Percentiles rank a stretch among this genome's conserved stretches.
Conservation (phyloP, 306 rosid species). For the Quercus suber region DNA sequence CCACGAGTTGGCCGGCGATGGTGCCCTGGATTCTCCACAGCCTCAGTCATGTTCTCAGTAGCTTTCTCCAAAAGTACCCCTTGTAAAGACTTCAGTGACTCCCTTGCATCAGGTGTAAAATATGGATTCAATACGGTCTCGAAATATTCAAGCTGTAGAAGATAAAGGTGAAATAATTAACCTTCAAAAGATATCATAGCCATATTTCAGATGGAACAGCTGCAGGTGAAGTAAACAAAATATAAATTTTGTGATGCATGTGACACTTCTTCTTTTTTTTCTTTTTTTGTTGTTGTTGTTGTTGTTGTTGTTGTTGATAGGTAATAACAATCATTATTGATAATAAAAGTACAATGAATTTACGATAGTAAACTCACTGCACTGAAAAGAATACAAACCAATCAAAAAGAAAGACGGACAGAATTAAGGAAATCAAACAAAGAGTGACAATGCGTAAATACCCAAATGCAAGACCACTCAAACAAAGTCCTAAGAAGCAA, state of each 20-base stretch:
- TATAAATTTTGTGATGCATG: background rate
- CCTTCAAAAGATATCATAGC: background rate
- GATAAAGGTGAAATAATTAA: constrained; percentile 29
- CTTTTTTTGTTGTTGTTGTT: too few relatives aligned
- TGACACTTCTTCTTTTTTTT: background rate
- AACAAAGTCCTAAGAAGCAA: too few relatives aligned
- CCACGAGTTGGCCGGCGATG: constrained; percentile 93
- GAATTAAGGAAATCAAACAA: too few relatives aligned
- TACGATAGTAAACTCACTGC: too few relatives aligned
- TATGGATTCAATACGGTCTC: constrained; percentile 92
- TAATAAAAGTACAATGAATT: too few relatives aligned
- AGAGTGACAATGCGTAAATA: too few relatives aligned
- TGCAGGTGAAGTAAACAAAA: constrained; percentile 2
- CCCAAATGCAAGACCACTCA: too few relatives aligned
- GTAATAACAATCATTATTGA: too few relatives aligned
- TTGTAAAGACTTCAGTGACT: constrained; percentile 88
- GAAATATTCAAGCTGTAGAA: constrained; percentile 91
- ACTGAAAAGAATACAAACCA: too few relatives aligned
- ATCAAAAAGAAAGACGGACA: too few relatives aligned
- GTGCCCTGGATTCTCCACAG: constrained; percentile 82
- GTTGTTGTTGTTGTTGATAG: too few relatives aligned
- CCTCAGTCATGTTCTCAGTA: constrained; percentile 69
- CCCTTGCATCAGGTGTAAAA: constrained; percentile 90
- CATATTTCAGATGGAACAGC: background rate
- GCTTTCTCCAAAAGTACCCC: constrained; percentile 94